phyloP scores from a whole-genome alignment of 495 filamentous ascomycete genomes.

The Elaphomyces granulatus region DNA sequence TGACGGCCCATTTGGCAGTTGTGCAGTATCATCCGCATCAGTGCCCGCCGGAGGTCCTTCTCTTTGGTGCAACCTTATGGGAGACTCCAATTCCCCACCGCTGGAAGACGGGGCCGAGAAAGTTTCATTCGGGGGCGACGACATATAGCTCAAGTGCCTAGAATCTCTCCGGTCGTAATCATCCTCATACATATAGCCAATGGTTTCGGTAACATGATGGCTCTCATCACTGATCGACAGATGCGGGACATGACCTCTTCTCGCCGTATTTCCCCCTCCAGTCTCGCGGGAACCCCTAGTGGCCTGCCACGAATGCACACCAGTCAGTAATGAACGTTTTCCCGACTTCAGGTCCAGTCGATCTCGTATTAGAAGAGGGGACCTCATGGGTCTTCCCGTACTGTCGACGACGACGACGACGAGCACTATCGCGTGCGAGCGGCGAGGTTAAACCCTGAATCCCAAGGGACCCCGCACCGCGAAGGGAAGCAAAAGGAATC shows the following conservation, averaged over 20 bases:
- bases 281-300: slow-evolving; percentile 38
- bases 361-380: not conserved
- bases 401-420: not conserved
- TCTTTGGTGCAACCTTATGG: not conserved
- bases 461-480: not conserved
- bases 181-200: slow-evolving; percentile 90
- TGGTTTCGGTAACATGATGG: slow-evolving; percentile 96
- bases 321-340: slow-evolving; percentile 1
- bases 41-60: not conserved
- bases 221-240: slow-evolving; percentile 65
- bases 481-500: not conserved
- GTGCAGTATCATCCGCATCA: not conserved
- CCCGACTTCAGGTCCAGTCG: slow-evolving; percentile 3
- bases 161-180: slow-evolving; percentile 51
- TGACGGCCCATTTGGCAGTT: slow-evolving; percentile 28
- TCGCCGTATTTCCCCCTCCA: slow-evolving; percentile 37
- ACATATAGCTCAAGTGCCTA: slow-evolving; percentile 50
- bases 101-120: slow-evolving; percentile 36
- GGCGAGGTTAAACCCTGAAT: no score
- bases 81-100: slow-evolving; percentile 5
- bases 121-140: slow-evolving; percentile 35
- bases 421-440: not conserved
- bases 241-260: slow-evolving; percentile 49
- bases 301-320: no score
- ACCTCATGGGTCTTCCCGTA: not conserved